Conservation (phyloP, 2,329 filamentous ascomycete species). For the Malbranchea cinnamomea region DNA sequence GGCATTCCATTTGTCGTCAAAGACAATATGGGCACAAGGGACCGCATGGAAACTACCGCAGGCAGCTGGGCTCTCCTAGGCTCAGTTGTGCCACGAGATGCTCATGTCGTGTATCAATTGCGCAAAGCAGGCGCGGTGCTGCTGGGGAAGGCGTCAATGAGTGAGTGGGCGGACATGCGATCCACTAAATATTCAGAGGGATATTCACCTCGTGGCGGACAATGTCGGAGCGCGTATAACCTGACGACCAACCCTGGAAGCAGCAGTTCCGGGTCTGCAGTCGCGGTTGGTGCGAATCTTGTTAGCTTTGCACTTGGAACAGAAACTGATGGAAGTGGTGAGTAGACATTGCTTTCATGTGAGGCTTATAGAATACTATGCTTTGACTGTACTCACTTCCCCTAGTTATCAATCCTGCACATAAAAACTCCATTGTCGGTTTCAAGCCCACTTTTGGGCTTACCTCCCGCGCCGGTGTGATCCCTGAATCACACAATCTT, state of each 20-base stretch:
- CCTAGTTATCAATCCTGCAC: constrained; percentile 53
- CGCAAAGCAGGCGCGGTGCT: constrained; percentile 52
- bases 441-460: constrained; percentile 64
- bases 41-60: constrained; percentile 59
- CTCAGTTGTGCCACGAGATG: constrained; percentile 51
- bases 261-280: constrained; percentile 51
- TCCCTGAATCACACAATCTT: constrained; percentile 53
- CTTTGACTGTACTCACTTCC: constrained; percentile 3
- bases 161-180: constrained; percentile 63
- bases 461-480: constrained; percentile 49
- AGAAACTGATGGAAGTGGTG: constrained; percentile 54
- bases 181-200: constrained; percentile 53
- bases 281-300: constrained; percentile 48
- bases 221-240: constrained; percentile 52
- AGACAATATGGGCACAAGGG: constrained; percentile 55
- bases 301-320: constrained; percentile 54
- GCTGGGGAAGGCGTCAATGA: constrained; percentile 54
- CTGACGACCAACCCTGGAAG: constrained; percentile 55
- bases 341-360: constrained; percentile 2
- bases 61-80: constrained; percentile 54
- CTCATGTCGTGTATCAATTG: constrained; percentile 45
- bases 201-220: constrained; percentile 49
- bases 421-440: constrained; percentile 53
- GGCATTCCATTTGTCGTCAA: constrained; percentile 64
- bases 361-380: too few relatives aligned